These are phyloP conservation scores for Clitopilus passeckerianus DNA, from an alignment of 768 basidiomycete species.

Conservation along the genomic window DNA sequence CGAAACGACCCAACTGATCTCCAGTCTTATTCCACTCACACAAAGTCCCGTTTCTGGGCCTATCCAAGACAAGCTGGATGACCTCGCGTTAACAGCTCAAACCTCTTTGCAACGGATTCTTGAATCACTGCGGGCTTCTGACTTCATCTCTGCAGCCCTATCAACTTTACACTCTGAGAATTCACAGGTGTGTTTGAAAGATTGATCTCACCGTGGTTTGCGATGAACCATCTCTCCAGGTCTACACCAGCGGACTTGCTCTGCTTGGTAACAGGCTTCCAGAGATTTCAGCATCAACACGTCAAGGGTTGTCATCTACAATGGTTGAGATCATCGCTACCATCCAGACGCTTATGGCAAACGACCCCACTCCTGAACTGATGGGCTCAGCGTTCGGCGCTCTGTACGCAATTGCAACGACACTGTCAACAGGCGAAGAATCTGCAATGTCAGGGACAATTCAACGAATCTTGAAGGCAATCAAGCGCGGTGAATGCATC, in stretches of 20 bases:
- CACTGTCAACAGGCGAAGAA: constrained; percentile 66
- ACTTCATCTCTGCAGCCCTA: constrained; percentile 58
- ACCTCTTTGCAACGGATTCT: constrained; percentile 48
- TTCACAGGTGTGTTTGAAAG: constrained; percentile 34
- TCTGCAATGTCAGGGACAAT: constrained; percentile 51
- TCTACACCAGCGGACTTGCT: constrained; percentile 63
- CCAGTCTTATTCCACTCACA: constrained; percentile 44
- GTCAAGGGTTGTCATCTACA: constrained; percentile 42
- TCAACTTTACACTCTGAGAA: constrained; percentile 54
- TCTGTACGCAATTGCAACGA: constrained; percentile 52
- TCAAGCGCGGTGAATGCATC: constrained; percentile 32
- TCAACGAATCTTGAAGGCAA: constrained; percentile 49
- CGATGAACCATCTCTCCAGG: constrained; percentile 26
- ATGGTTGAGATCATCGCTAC: constrained; percentile 49
- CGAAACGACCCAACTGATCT: constrained; percentile 37
- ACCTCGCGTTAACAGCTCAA: constrained; percentile 44
- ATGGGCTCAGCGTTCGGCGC: constrained; percentile 50
- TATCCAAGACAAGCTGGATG: constrained; percentile 31
- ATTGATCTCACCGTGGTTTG: not conserved
- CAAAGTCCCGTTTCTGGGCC: constrained; percentile 23
- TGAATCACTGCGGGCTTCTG: constrained; percentile 59
- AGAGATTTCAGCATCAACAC: constrained; percentile 48
- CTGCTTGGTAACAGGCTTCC: constrained; percentile 65
- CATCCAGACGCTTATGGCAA: constrained; percentile 44
- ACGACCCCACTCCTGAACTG: constrained; percentile 16